Conservation (phyloP, 257 asterid species). For the Solanum neorickii region DNA sequence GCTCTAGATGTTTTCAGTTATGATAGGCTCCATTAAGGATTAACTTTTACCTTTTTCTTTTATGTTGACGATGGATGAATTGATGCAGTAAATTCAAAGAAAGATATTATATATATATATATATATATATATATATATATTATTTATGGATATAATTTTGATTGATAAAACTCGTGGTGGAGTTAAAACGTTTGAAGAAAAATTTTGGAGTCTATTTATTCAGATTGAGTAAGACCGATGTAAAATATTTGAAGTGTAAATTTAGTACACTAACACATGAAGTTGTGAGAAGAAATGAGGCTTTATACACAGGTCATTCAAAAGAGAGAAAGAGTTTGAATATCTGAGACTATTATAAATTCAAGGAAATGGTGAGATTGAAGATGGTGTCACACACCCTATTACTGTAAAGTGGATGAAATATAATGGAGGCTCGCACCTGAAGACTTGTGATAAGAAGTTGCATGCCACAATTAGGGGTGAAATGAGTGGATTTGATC, state of each 20-base stretch:
- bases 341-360: neutral
- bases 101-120: neutral
- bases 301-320: fast-evolving
- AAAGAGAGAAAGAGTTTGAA: neutral
- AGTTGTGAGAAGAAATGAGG: neutral
- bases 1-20: neutral
- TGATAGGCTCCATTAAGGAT: neutral
- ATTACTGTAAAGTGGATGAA: fast-evolving
- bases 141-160: neutral
- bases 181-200: neutral
- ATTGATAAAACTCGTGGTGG: neutral
- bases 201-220: neutral
- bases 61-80: neutral
- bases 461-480: neutral
- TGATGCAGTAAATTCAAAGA: neutral
- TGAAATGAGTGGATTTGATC: too few relatives aligned
- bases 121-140: neutral
- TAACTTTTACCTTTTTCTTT: neutral
- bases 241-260: neutral
- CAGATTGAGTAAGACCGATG: neutral
- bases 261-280: neutral
- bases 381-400: fast-evolving
- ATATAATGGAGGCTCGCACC: neutral
- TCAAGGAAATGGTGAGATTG: fast-evolving
- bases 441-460: neutral